Evolutionary conservation across 306 rosid genomes (phyloP), one percentile per base, ranked within the genome.

Genomic region (Casuarina glauca): DNA sequence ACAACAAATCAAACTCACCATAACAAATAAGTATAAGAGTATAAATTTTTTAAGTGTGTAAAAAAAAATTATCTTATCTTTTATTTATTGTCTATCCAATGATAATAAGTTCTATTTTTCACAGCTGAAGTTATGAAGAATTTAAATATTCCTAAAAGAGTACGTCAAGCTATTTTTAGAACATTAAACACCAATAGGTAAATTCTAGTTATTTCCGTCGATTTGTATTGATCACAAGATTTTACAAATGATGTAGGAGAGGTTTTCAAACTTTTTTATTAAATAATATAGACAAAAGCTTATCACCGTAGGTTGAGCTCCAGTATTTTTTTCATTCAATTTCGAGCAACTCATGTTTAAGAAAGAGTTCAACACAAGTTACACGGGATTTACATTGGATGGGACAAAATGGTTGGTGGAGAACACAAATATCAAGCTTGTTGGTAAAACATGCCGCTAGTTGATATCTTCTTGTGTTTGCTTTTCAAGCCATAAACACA

Each of bases 391-490:
- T 81, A 82, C 84, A 32, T 87, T 2, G 80, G 97, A 93, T 76
- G 98, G 98, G 68, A 93, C 98, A 54, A 85, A 88, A 62, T 94
- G 97, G 97, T 88, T 94, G 69, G 92, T 85, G 82, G 93, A 93
- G 58, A 93, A 93, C 87, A 91, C 97, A n/a, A 92, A 90, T 70
- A 91, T 93, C 80, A 91, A 93, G 86, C 96, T 93, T 77, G 91
- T 93, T 64, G 92, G 97, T 90, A 82, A 90, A 81, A 78, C 70
- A 3, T 39, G 19, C 35, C 17, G 26, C 0, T 20, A 20, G 26
- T 20, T 20, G 26, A 20, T 20, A 20, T 20, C 26, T 20, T 20
- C 26, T 20, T 20, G 26, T 20, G 26, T 20, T 20, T 20, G 26
- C 26, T 20, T 20, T 20, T 20, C 26, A 0, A 20, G 26, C 26